Conservation (phyloP, 257 asterid genomes). For the Plectranthus barbatus region DNA sequence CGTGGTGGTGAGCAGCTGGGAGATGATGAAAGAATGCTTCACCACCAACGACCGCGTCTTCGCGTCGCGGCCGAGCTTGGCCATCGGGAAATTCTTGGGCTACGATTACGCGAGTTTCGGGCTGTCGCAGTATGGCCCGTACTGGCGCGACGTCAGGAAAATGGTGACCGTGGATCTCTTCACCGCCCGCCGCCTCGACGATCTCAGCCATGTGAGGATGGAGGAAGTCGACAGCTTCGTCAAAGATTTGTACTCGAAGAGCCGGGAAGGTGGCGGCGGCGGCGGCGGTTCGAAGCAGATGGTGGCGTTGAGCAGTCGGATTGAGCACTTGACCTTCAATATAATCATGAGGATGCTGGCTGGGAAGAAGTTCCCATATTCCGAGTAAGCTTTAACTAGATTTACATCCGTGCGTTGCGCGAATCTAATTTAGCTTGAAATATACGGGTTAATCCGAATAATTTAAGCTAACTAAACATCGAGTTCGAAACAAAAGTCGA, state of each 20-base stretch:
- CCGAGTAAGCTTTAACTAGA: too few species aligned
- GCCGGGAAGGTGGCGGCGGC: neutral
- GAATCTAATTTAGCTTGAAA: too few species aligned
- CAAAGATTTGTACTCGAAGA: slow-evolving; percentile 17
- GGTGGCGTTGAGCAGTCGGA: slow-evolving; percentile 15
- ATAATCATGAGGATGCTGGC: slow-evolving; percentile 26
- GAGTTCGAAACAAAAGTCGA: too few species aligned
- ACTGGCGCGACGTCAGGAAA: slow-evolving; percentile 50
- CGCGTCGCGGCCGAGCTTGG: slow-evolving; percentile 33
- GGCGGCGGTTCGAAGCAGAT: neutral
- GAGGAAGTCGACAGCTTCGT: slow-evolving; percentile 26
- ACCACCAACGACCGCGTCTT: slow-evolving; percentile 42
- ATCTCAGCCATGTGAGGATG: slow-evolving; percentile 29
- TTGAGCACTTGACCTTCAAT: slow-evolving; percentile 40
- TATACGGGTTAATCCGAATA: too few species aligned
- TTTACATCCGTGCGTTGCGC: too few species aligned
- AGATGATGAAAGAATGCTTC: slow-evolving; percentile 41
- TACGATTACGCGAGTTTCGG: slow-evolving; percentile 29
- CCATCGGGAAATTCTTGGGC: slow-evolving; percentile 28
- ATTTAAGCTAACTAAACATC: too few species aligned
- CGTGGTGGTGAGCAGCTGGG: slow-evolving; percentile 46
- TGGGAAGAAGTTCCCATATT: slow-evolving; percentile 30
- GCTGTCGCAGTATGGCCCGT: slow-evolving; percentile 43
- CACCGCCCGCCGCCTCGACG: slow-evolving; percentile 28
- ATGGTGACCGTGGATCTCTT: slow-evolving; percentile 41